phyloP scores from a whole-genome alignment of 495 filamentous ascomycete genomes.

The Hypomontagnella monticulosa region DNA sequence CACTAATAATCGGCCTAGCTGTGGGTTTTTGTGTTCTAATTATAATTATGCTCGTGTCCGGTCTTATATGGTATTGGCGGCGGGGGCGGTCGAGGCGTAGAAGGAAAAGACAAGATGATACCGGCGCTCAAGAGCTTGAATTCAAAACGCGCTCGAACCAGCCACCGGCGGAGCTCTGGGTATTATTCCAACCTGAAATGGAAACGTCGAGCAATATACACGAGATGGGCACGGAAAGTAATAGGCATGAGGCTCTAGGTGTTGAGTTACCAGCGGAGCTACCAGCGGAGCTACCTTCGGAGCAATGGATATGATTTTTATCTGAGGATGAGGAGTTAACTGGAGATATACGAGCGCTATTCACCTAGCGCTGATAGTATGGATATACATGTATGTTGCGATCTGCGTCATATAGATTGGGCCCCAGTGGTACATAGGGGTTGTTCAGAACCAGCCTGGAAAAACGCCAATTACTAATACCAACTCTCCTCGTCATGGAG shows the following conservation, averaged over 20 bases:
- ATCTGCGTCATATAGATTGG: no score
- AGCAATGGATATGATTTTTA: neutral
- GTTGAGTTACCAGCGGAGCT: neutral
- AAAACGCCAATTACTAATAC: no score
- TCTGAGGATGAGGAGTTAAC: no score
- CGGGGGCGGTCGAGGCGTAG: neutral
- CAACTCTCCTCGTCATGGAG: no score
- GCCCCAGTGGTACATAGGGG: no score
- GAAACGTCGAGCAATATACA: constrained; percentile 10
- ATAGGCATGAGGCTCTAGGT: constrained; percentile 1
- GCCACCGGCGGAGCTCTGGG: constrained; percentile 6
- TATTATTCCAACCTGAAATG: constrained; percentile 7
- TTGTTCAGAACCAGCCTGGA: no score
- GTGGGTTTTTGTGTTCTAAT: no score
- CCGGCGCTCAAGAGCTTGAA: neutral
- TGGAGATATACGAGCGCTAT: no score
- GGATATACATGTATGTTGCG: no score
- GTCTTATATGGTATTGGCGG: neutral
- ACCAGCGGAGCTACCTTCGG: neutral
- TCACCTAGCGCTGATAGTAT: no score
- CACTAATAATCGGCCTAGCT: no score
- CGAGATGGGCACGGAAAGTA: constrained; percentile 8
- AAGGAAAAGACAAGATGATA: neutral
- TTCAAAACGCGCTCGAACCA: neutral
- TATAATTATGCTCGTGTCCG: no score